Evolutionary conservation across 225 moss, liverwort and hornwort genomes (phyloP).

Genomic region (Lunularia cruciata): DNA sequence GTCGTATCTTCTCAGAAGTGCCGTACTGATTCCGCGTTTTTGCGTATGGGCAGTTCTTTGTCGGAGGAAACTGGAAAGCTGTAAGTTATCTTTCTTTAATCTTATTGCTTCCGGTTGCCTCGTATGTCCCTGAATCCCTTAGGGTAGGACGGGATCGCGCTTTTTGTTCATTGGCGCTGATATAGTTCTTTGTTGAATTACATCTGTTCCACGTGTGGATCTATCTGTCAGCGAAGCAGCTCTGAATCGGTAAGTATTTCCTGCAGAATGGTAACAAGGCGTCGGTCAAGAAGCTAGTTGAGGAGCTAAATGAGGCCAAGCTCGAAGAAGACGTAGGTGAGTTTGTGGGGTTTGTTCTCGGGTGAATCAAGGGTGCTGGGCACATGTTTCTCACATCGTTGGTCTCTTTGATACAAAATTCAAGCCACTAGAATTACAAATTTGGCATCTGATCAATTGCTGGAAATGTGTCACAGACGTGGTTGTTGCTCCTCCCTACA

Average conservation of each 20-base stretch:
- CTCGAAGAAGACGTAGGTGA: constrained; percentile 73
- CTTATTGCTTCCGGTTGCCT: not conserved
- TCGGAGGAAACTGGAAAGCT: constrained; percentile 96
- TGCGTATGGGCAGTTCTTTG: constrained; percentile 59
- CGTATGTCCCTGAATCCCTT: not conserved
- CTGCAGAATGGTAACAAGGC: constrained; percentile 81
- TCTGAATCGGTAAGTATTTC: not conserved
- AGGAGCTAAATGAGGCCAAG: constrained; percentile 76
- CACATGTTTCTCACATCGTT: too few species aligned
- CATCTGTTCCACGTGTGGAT: too few species aligned
- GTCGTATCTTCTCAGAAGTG: not conserved
- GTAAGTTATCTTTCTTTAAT: constrained; percentile 18
- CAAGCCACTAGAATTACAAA: too few species aligned
- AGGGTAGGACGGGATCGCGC: not conserved
- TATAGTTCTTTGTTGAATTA: not conserved
- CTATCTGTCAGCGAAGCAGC: not conserved
- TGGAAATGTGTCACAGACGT: constrained; percentile 45
- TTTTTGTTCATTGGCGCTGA: not conserved
- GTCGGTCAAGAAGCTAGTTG: constrained; percentile 69
- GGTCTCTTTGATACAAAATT: too few species aligned
- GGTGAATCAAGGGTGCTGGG: not conserved
- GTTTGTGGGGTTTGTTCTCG: not conserved
- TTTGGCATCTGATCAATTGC: not conserved
- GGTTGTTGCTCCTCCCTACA: constrained; percentile 72
- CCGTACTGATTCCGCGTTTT: not conserved